Percentiles rank a stretch among this genome's conserved stretches.
Evolutionary conservation across 805 yeast species (phyloP).

Genomic region (Suhomyces vadensis): DNA sequence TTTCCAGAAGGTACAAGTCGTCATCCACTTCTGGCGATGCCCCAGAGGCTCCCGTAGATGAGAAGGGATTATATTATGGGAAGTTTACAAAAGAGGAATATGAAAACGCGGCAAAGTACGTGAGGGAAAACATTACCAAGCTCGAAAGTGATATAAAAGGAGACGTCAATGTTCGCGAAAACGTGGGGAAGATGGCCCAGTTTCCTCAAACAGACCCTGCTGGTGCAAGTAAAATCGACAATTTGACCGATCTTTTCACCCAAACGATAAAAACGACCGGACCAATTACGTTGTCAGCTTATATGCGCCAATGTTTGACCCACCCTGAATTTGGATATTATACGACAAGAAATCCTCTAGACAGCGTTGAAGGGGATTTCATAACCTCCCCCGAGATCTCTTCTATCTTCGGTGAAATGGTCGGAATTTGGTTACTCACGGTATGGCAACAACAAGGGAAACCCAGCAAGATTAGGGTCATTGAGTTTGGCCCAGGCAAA

Average conservation of each 20-base stretch:
- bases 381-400: conserved; percentile 86
- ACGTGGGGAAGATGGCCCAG: conserved; percentile 36
- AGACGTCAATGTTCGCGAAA: conserved; percentile 33
- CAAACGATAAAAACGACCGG: conserved; percentile 68
- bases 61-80: conserved; percentile 34
- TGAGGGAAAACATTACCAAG: conserved; percentile 31
- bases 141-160: conserved; percentile 42
- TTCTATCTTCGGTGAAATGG: conserved; percentile 82
- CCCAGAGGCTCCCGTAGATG: conserved; percentile 18
- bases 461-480: conserved; percentile 51
- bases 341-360: conserved; percentile 74
- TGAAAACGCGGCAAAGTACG: conserved; percentile 36
- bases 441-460: conserved; percentile 58
- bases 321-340: conserved; percentile 80
- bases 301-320: conserved; percentile 79
- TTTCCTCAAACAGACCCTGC: conserved; percentile 28
- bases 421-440: conserved; percentile 70
- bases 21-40: not conserved
- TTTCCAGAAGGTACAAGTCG: not conserved
- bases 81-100: conserved; percentile 41
- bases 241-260: conserved; percentile 39
- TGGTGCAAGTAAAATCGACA: conserved; percentile 19
- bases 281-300: conserved; percentile 70
- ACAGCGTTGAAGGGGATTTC: conserved; percentile 64
- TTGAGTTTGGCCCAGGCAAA: conserved; percentile 85